Conservation (phyloP, 2,329 filamentous ascomycete species). For the Scopulariopsis brevicaulis region DNA sequence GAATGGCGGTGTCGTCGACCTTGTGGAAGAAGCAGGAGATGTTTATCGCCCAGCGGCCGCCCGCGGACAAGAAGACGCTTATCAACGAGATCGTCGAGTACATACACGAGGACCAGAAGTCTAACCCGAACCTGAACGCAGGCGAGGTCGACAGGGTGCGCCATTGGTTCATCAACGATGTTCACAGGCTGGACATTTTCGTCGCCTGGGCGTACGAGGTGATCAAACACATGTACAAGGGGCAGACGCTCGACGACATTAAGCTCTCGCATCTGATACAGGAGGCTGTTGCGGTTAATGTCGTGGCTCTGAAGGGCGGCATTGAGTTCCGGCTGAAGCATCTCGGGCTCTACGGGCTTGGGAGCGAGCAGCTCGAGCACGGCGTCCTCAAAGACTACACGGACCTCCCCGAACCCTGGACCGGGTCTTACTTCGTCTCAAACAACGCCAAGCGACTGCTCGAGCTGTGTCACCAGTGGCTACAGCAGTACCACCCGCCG, state of each 20-base stretch:
- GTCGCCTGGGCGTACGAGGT: slow-evolving; percentile 70
- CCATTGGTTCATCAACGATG: slow-evolving; percentile 76
- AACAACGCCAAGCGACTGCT: slow-evolving; percentile 50
- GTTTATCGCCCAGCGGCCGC: slow-evolving; percentile 46
- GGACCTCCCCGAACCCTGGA: slow-evolving; percentile 74
- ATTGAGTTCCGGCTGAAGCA: slow-evolving; percentile 64
- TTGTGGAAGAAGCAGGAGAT: slow-evolving; percentile 76
- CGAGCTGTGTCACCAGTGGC: slow-evolving; percentile 45
- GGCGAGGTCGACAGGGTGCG: slow-evolving; percentile 71
- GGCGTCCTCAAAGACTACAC: slow-evolving; percentile 56
- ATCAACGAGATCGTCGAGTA: slow-evolving; percentile 64
- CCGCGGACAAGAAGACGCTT: slow-evolving; percentile 55
- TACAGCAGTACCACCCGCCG: slow-evolving; percentile 29
- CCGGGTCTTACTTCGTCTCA: slow-evolving; percentile 52
- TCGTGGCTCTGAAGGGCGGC: slow-evolving; percentile 48
- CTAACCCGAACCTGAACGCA: slow-evolving; percentile 47
- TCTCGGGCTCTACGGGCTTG: slow-evolving; percentile 60
- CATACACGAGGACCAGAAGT: slow-evolving; percentile 68
- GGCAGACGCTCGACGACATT: slow-evolving; percentile 41
- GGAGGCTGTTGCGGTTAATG: slow-evolving; percentile 54
- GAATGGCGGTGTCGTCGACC: slow-evolving; percentile 65
- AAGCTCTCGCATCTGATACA: slow-evolving; percentile 44
- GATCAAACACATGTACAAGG: slow-evolving; percentile 61
- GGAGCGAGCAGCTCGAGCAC: slow-evolving; percentile 51
- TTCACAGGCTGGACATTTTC: slow-evolving; percentile 60